These are phyloP conservation scores for Amanita subjunquillea DNA, from an alignment of 768 basidiomycete species.

Conservation along the genomic window DNA sequence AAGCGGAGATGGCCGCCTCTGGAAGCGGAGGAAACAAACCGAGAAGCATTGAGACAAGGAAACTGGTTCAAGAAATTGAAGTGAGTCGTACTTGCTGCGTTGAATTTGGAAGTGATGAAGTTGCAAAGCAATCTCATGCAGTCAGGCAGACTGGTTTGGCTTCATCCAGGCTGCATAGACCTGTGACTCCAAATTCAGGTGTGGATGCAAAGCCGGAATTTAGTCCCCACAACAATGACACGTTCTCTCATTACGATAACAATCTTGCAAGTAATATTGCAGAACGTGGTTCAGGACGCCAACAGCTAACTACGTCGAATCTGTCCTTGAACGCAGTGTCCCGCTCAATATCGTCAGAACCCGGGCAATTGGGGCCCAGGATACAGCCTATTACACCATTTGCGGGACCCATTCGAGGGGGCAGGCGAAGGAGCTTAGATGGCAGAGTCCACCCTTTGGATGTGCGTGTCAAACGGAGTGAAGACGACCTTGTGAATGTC, in stretches of 20 bases:
- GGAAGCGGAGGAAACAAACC: constrained; percentile 25
- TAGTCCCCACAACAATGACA: constrained; percentile 25
- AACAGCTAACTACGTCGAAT: constrained; percentile 20
- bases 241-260: constrained; percentile 20
- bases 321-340: not conserved
- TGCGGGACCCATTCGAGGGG: constrained; percentile 14
- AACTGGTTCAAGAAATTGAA: constrained; percentile 26
- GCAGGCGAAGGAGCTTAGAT: constrained; percentile 32
- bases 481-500: constrained; percentile 3
- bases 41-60: constrained; percentile 28
- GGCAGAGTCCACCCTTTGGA: constrained; percentile 34
- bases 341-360: not conserved
- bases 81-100: constrained; percentile 23
- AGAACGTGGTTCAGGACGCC: constrained; percentile 7
- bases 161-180: constrained; percentile 7
- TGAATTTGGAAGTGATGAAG: not conserved
- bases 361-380: constrained; percentile 23
- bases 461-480: constrained; percentile 22
- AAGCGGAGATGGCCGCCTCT: constrained; percentile 45
- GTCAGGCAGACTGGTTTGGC: constrained; percentile 4
- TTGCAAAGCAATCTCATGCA: constrained; percentile 7
- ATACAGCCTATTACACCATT: constrained; percentile 28
- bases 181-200: not conserved
- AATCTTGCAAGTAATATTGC: constrained; percentile 7
- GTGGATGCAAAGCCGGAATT: constrained; percentile 16